Evolutionary conservation across 805 yeast species (phyloP).

Genomic region (Wickerhamiella bombiphila): DNA sequence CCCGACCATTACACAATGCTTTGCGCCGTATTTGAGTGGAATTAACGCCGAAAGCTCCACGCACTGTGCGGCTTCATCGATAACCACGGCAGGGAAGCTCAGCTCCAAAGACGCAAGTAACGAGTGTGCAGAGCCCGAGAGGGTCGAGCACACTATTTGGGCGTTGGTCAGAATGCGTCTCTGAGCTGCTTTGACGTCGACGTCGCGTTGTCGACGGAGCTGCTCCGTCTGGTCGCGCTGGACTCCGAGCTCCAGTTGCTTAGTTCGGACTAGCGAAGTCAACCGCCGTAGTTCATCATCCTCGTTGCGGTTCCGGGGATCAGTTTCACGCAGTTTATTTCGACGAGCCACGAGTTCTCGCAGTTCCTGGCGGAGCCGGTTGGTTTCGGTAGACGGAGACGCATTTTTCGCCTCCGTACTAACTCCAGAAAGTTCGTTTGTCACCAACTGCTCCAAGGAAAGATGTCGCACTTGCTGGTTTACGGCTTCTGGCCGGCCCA

Average conservation of each 20-base stretch:
- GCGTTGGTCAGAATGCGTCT: constrained; percentile 57
- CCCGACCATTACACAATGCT: constrained; percentile 89
- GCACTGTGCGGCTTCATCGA: constrained; percentile 97
- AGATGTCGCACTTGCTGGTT: constrained; percentile 68
- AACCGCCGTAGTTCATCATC: constrained; percentile 37
- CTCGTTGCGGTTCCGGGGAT: constrained; percentile 14
- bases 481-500: constrained; percentile 82
- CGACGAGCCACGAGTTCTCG: constrained; percentile 43
- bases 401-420: too few relatives aligned
- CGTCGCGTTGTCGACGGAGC: constrained; percentile 58
- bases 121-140: constrained; percentile 91
- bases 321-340: constrained; percentile 31
- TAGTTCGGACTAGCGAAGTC: constrained; percentile 46
- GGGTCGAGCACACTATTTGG: constrained; percentile 77
- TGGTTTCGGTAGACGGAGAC: constrained; percentile 23
- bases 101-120: constrained; percentile 59
- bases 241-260: constrained; percentile 62
- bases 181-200: constrained; percentile 62
- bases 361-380: constrained; percentile 23
- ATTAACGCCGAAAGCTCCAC: constrained; percentile 83
- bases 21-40: constrained; percentile 84
- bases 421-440: constrained; percentile 25
- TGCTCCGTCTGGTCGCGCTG: constrained; percentile 61
- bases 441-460: constrained; percentile 77
- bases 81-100: constrained; percentile 75